A percentile compares a stretch with the other conserved stretches of the same genome.
Conservation (phyloP, 257 asterid species). For the Cruciata laevipes region DNA sequence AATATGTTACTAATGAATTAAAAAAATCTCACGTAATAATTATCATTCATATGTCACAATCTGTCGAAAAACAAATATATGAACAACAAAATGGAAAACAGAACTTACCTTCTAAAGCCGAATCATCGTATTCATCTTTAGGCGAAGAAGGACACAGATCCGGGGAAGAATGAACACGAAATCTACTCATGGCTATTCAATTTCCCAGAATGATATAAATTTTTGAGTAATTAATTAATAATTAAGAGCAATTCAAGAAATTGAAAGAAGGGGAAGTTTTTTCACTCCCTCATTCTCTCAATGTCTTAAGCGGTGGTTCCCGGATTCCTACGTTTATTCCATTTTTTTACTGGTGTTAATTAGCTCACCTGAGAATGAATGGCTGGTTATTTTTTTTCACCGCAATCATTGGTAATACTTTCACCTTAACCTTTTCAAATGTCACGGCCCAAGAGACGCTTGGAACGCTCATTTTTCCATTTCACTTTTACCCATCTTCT, state of each 20-base stretch:
- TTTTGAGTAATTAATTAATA: background rate
- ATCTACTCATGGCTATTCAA: conserved; percentile 29
- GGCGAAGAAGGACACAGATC: conserved; percentile 27
- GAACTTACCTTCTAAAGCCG: conserved; percentile 56
- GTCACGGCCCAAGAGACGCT: background rate
- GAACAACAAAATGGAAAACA: background rate
- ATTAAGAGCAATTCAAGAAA: conserved; percentile 19
- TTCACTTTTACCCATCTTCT: too few species aligned
- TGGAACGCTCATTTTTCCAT: background rate
- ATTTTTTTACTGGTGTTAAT: conserved; percentile 22
- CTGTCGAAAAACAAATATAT: background rate
- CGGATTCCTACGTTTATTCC: conserved; percentile 10
- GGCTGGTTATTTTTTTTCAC: conserved; percentile 22
- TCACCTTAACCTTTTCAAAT: conserved; percentile 13
- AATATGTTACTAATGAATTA: too few species aligned
- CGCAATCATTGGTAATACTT: conserved; percentile 26
- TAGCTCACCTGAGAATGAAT: conserved; percentile 21
- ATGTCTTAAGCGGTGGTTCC: conserved; percentile 3
- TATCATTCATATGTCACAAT: too few species aligned
- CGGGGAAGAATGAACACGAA: conserved; percentile 38
- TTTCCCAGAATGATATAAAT: conserved; percentile 13
- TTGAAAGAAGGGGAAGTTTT: conserved; percentile 41
- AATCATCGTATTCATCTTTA: conserved; percentile 37
- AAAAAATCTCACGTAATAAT: too few species aligned
- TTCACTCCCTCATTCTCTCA: conserved; percentile 24